Percentiles rank a stretch among this genome's conserved stretches.
Conservation (phyloP, 1,284 basidiomycete genomes). For the Ceratobasidium sp. region DNA sequence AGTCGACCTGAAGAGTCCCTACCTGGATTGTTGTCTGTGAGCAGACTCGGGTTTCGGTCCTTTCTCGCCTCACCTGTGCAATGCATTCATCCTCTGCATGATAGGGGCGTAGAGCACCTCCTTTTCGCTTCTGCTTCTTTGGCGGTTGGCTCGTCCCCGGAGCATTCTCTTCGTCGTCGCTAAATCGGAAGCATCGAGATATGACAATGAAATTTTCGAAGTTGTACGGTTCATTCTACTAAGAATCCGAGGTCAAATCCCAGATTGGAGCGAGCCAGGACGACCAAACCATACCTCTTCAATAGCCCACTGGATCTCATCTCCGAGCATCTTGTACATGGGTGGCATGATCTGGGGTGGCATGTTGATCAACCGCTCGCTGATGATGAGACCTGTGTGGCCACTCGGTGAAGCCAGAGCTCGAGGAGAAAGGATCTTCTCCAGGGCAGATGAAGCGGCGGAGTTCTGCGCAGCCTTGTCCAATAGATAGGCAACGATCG, state of each 20-base stretch:
- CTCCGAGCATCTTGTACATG: constrained; percentile 86
- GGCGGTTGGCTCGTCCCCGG: constrained; percentile 53
- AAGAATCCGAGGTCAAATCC: background rate
- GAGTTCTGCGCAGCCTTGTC: constrained; percentile 62
- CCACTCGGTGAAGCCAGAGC: constrained; percentile 54
- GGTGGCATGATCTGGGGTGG: constrained; percentile 90
- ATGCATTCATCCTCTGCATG: constrained; percentile 89
- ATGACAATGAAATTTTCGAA: constrained; percentile 80
- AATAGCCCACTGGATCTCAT: constrained; percentile 78
- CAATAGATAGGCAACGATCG: constrained; percentile 75
- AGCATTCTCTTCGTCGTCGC: constrained; percentile 67
- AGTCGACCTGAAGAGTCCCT: constrained; percentile 71
- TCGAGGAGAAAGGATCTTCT: constrained; percentile 61
- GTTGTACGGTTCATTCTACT: constrained; percentile 71
- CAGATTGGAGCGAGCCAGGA: background rate
- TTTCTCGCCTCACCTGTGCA: constrained; percentile 63
- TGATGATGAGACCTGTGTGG: constrained; percentile 83
- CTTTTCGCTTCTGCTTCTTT: constrained; percentile 58
- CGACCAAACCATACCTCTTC: constrained; percentile 63
- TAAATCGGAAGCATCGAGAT: constrained; percentile 77
- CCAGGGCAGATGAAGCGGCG: constrained; percentile 64
- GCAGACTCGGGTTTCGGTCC: background rate
- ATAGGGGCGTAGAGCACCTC: constrained; percentile 61
- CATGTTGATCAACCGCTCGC: constrained; percentile 91
- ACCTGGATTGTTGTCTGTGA: constrained; percentile 58